Evolutionary conservation across 768 basidiomycete genomes (phyloP).

Genomic region (Suillus variegatus): DNA sequence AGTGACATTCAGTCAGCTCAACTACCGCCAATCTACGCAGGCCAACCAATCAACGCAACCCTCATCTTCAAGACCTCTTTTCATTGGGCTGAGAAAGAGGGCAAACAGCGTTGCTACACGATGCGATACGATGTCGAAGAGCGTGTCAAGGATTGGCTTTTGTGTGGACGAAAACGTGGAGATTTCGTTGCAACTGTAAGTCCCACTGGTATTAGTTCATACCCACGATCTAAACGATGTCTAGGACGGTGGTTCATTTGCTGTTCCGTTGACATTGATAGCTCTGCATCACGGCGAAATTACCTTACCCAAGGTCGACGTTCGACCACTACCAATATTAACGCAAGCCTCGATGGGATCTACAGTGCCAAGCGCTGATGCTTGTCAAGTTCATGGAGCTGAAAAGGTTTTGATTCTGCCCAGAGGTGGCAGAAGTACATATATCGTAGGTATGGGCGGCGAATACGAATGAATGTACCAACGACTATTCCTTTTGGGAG

Average conservation of each 20-base stretch:
- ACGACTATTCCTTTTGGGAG: not conserved
- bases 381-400: constrained; percentile 84
- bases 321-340: constrained; percentile 58
- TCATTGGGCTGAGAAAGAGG: constrained; percentile 65
- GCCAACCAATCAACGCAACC: constrained; percentile 76
- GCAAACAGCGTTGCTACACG: constrained; percentile 44
- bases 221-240: constrained; percentile 9
- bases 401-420: constrained; percentile 81
- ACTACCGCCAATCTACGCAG: constrained; percentile 66
- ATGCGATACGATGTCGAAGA: constrained; percentile 86
- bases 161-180: constrained; percentile 86
- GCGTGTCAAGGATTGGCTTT: constrained; percentile 81
- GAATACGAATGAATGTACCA: constrained; percentile 19
- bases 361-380: constrained; percentile 66
- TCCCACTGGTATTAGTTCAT: constrained; percentile 1
- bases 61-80: constrained; percentile 73
- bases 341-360: constrained; percentile 60
- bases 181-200: constrained; percentile 75
- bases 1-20: constrained; percentile 29
- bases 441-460: constrained; percentile 72
- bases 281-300: constrained; percentile 85
- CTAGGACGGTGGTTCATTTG: constrained; percentile 63
- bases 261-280: constrained; percentile 74
- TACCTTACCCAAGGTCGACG: constrained; percentile 68
- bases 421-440: constrained; percentile 79